Evolutionary conservation across 2,329 filamentous ascomycete species (phyloP), one percentile per base, ranked within the genome.

Genomic region (Hymenoscyphus fructigenus): DNA sequence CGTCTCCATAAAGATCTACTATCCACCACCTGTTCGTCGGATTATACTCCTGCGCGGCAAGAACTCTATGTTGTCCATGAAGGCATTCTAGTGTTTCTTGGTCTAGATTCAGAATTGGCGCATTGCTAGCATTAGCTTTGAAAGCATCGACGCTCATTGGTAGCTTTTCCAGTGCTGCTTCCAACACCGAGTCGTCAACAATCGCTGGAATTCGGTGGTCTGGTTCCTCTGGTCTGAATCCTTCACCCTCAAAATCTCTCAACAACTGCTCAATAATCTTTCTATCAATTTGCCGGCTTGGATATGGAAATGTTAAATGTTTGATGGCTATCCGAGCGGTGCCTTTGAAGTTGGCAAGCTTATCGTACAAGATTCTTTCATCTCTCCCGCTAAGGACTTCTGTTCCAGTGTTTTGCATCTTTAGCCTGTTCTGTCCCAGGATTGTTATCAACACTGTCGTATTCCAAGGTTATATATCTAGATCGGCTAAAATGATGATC

Each of bases 231-330:
- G 53, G 53, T 34, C 67, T 64, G 38, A 58, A 68, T 57, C 63
- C 65, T 64, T 67, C 41, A 32, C 50, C 57, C 58, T 65, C 41
- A 58, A 69, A 69, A 23, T 66, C 60, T 50, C 61, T 59, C 44
- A 59, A 63, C 20, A 69, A 61, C 28, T 61, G 56, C 38, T 61
- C 29, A 59, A 69, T 65, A 17, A 62, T 57, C 56, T 64, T 67
- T 38, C 32, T 59, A 59, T 66, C 55, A 32, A 67, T 59, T 17
- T 57, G 29, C 63, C 61, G 59, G 47, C 26, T 60, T 41, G 56
- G 63, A 56, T 69, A 14, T 59, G 57, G 64, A 58, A 69, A 69
- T 26, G 65, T 53, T 29, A 69, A 60, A 53, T 67, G 57, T 60
- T n/a, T 20, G 63, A 69, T n/a, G n/a, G n/a, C 38, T 29, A 56